Evolutionary conservation across 148 eudicot genomes (phyloP).

Genomic region (Fallopia convolvulus): DNA sequence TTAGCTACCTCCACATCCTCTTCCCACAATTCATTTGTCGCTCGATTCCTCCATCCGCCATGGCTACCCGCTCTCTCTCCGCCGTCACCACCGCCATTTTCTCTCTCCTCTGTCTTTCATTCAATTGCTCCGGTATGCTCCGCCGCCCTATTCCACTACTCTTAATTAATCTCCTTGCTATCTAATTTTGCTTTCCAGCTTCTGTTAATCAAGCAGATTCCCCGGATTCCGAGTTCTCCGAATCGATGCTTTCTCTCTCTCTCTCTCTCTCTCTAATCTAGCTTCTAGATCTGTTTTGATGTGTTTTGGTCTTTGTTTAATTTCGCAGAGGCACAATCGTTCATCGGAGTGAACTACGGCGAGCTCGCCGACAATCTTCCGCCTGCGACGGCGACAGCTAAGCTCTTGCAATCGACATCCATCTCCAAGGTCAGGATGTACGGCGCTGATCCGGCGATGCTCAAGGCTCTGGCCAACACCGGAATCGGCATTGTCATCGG

Average conservation of each 20-base stretch:
- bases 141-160: background rate
- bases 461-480: constrained; percentile 65
- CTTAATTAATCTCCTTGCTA: too few relatives aligned
- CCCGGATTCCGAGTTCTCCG: background rate
- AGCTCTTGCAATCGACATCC: constrained; percentile 51
- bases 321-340: constrained; percentile 51
- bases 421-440: constrained; percentile 72
- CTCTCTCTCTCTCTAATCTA: background rate
- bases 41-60: background rate
- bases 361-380: constrained; percentile 82
- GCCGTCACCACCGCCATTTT: background rate
- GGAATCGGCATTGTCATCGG: constrained; percentile 72
- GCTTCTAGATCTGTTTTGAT: constrained; percentile 2
- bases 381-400: constrained; percentile 55
- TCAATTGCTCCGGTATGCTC: constrained; percentile 1
- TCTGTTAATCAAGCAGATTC: background rate
- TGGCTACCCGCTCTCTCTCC: background rate
- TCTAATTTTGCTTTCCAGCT: background rate
- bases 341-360: constrained; percentile 83
- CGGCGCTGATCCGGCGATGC: constrained; percentile 68
- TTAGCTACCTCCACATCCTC: background rate
- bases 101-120: background rate
- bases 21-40: background rate
- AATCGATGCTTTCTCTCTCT: background rate
- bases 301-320: background rate